Base-by-base conservation (phyloP, 257 asterid species). In the Cynanchum wilfordii region DNA sequence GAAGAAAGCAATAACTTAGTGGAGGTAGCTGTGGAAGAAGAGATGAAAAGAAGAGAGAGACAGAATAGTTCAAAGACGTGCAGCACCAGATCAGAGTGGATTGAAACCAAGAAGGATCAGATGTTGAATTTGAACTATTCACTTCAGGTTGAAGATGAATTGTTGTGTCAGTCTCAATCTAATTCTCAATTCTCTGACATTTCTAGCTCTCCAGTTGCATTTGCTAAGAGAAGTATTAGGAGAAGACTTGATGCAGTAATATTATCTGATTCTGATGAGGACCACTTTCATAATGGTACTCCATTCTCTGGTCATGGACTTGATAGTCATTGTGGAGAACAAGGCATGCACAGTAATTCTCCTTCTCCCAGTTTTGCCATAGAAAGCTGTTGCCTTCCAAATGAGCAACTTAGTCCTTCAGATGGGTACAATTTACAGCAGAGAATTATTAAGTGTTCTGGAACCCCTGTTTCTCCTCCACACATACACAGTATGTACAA, bases 201-300 rank as follows among this genome's bases (percentile, higher is more conserved):
- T 73, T 85, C 87, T 72, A 79, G 84, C 82, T 85, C 97, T 51
- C 97, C 98, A 52, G 74, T 81, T 71, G 83, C 92, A 62, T 79
- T 79, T 77, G 50, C 87, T 64, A 81, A 73, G 71, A 69, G 82
- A 79, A 85, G 76, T 68, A 66, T 72, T 0, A 76, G 87, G 76
- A 92, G 90, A 87, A 87, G 85, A 79, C 71, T 72, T 72, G 85
- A 77, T 78, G 69, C 82, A 9, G 90, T 91, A 66, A 78, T 91
- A 64, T 87, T 90, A 59, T 93, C 98, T 4, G 99, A 90, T 82
- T 88, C 97, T 36, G 96, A 89, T 76, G 97, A 90, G 71, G 97
- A 88, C 44, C 49, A 70, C 64, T 76, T 79, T 42, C 78, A 84
- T 72, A 78, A 73, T 76, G 81, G 74, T 58, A 59, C 78, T 79